Evolutionary conservation across 208 protist genomes (phyloP).

Genomic region (Trypanosoma platydactyli): DNA sequence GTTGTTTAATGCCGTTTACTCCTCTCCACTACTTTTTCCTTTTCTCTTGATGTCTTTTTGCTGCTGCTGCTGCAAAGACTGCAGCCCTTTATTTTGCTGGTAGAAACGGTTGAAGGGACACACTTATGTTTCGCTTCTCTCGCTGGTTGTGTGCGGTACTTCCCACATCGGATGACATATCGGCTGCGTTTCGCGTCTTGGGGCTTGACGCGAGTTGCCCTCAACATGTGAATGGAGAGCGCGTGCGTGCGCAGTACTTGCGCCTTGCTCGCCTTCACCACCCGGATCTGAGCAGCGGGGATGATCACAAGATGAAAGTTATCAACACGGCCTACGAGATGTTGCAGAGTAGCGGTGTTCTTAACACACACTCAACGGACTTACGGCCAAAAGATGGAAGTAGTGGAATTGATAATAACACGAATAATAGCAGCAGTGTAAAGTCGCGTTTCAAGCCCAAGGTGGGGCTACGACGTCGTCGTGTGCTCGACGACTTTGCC

Average conservation of each 20-base stretch:
- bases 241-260: slow-evolving; percentile 79
- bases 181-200: slow-evolving; percentile 75
- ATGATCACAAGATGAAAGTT: slow-evolving; percentile 83
- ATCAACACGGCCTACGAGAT: slow-evolving; percentile 91
- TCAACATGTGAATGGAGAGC: slow-evolving; percentile 37
- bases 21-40: too few relatives aligned
- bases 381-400: neutral
- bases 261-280: slow-evolving; percentile 85
- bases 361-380: slow-evolving; percentile 25
- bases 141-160: slow-evolving; percentile 15
- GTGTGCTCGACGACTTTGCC: slow-evolving; percentile 83
- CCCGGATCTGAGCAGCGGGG: slow-evolving; percentile 85
- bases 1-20: too few relatives aligned
- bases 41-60: too few relatives aligned
- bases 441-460: slow-evolving; percentile 43
- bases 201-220: slow-evolving; percentile 41
- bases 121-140: slow-evolving; percentile 7
- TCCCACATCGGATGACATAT: slow-evolving; percentile 48
- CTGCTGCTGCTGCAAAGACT: too few relatives aligned
- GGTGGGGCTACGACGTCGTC: slow-evolving; percentile 48
- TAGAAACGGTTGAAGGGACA: neutral
- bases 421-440: neutral
- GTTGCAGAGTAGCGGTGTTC: slow-evolving; percentile 67
- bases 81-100: too few relatives aligned
- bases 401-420: neutral